Evolutionary conservation across 2,329 filamentous ascomycete genomes (phyloP).

Genomic region (Talaromyces pinophilus): DNA sequence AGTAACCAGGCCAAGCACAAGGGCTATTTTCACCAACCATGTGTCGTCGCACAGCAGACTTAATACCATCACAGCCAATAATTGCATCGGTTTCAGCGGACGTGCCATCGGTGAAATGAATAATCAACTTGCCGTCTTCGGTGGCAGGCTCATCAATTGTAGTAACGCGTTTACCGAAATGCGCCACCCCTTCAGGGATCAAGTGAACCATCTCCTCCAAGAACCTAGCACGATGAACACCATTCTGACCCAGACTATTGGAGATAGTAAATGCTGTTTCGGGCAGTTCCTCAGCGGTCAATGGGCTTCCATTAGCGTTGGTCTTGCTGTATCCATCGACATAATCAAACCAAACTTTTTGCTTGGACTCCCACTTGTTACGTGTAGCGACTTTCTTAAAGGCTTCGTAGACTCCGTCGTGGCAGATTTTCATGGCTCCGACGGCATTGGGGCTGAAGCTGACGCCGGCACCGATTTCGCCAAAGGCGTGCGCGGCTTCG

Average conservation of each 20-base stretch:
- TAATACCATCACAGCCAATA: constrained; percentile 33
- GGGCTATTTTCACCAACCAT: constrained; percentile 18
- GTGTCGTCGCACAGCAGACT: constrained; percentile 25
- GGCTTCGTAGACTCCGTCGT: constrained; percentile 17
- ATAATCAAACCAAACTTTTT: constrained; percentile 16
- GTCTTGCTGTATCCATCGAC: constrained; percentile 10
- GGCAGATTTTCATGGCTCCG: constrained; percentile 16
- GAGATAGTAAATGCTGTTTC: constrained; percentile 1
- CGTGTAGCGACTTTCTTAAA: constrained; percentile 17
- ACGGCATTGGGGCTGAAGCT: constrained; percentile 20
- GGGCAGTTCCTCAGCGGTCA: neutral
- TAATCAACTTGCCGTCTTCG: constrained; percentile 10
- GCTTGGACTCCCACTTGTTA: constrained; percentile 19
- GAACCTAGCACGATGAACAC: constrained; percentile 23
- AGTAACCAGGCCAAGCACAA: constrained; percentile 26
- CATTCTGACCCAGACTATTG: constrained; percentile 9
- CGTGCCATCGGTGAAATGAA: constrained; percentile 25
- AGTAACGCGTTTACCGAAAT: constrained; percentile 11
- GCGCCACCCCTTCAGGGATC: constrained; percentile 17
- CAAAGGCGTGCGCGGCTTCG: constrained; percentile 28
- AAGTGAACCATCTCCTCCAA: constrained; percentile 21
- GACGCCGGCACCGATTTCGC: constrained; percentile 28
- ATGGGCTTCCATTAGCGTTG: neutral
- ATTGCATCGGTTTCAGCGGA: constrained; percentile 27
- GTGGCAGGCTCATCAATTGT: constrained; percentile 7